A percentile compares a stretch with the other conserved stretches of the same genome.
Evolutionary conservation across 179 eudicot genomes (phyloP).

Genomic region (Vitellaria paradoxa): DNA sequence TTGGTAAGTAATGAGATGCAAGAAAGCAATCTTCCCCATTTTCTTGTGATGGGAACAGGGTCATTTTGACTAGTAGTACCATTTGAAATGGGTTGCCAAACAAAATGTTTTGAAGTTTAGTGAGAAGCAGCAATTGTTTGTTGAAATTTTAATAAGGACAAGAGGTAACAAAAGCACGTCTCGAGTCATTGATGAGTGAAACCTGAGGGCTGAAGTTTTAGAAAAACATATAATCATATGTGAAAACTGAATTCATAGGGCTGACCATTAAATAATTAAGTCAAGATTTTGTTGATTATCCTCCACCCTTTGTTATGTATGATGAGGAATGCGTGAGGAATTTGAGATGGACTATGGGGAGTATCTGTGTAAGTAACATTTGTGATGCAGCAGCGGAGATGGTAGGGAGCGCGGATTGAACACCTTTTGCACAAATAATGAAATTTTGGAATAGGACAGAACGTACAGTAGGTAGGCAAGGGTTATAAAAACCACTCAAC

Average conservation of each 20-base stretch:
- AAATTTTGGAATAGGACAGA: too few species aligned
- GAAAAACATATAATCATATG: not conserved
- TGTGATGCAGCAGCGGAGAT: too few species aligned
- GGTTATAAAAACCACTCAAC: too few species aligned
- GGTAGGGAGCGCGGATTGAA: too few species aligned
- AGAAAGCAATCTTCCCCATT: not conserved
- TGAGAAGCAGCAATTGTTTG: not conserved
- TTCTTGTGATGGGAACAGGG: not conserved
- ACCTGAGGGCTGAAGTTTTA: not conserved
- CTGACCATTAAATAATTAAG: not conserved
- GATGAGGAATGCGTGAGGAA: not conserved
- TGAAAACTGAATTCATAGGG: not conserved
- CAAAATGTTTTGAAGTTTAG: constrained; percentile 6
- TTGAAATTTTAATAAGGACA: not conserved
- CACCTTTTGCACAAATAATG: too few species aligned
- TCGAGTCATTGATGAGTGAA: not conserved
- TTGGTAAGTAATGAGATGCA: not conserved
- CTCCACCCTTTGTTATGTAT: not conserved
- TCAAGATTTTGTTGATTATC: not conserved
- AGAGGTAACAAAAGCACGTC: not conserved
- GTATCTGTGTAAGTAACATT: not conserved
- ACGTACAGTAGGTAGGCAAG: too few species aligned
- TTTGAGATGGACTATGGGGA: not conserved
- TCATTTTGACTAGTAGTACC: not conserved
- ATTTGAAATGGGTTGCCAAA: not conserved